phyloP scores from a whole-genome alignment of 768 basidiomycete species.

The Mycena vulgaris region DNA sequence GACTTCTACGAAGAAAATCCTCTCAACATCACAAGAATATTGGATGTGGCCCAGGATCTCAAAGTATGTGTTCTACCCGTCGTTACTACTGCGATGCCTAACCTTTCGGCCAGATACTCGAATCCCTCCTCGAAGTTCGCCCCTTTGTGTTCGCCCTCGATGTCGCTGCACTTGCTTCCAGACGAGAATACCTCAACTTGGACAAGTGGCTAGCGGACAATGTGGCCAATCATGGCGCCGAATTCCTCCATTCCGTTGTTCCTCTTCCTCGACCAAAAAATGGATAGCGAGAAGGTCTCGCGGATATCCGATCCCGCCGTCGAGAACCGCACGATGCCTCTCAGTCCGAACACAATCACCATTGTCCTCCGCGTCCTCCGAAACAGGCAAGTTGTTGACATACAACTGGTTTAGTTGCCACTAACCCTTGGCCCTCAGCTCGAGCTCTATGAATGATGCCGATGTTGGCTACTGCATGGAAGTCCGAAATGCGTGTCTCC shows the following conservation, averaged over 20 bases:
- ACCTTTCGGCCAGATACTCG: constrained; percentile 76
- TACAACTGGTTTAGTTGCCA: not conserved
- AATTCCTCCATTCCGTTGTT: constrained; percentile 92
- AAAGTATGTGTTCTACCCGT: constrained; percentile 68
- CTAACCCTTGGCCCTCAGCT: constrained; percentile 58
- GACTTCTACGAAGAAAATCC: constrained; percentile 95
- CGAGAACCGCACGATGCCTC: constrained; percentile 86
- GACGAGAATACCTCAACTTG: constrained; percentile 93
- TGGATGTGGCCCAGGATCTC: constrained; percentile 96
- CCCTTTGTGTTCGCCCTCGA: constrained; percentile 94
- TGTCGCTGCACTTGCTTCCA: constrained; percentile 93
- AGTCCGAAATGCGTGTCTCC: constrained; percentile 93
- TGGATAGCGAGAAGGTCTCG: constrained; percentile 87
- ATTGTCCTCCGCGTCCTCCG: constrained; percentile 94
- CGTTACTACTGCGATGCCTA: not conserved
- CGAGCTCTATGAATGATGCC: constrained; percentile 79
- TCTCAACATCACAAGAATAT: constrained; percentile 92
- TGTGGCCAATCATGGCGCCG: constrained; percentile 83
- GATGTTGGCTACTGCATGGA: constrained; percentile 92
- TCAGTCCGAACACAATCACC: constrained; percentile 91
- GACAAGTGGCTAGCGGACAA: constrained; percentile 98
- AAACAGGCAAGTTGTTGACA: constrained; percentile 71
- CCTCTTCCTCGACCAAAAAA: constrained; percentile 92
- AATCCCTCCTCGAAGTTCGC: constrained; percentile 90
- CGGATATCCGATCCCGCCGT: constrained; percentile 83